Percentiles rank a stretch among this genome's conserved stretches.
These are phyloP conservation scores for Fragilaria radians DNA, from an alignment of 108 stramenopile genomes.

Conservation along the genomic window DNA sequence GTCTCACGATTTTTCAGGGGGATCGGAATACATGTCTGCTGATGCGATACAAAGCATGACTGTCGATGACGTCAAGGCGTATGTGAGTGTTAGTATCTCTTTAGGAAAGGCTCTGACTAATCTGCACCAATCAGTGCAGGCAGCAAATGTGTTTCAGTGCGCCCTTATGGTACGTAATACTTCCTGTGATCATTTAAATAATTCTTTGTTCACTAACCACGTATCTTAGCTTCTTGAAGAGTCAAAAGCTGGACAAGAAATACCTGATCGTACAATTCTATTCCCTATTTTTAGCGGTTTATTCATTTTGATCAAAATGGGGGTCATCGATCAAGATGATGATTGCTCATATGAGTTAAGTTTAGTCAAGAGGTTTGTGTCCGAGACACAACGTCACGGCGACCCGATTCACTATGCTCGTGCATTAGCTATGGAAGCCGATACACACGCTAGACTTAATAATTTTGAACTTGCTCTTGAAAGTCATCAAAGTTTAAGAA, in stretches of 20 bases:
- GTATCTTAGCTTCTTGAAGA: not conserved
- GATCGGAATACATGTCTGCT: not conserved
- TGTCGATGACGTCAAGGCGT: not conserved
- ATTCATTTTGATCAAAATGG: conserved; percentile 31
- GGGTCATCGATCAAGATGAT: conserved; percentile 6
- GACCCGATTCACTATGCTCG: conserved; percentile 57
- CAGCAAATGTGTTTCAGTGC: conserved; percentile 11
- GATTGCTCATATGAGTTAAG: conserved; percentile 25
- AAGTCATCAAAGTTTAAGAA: conserved; percentile 24
- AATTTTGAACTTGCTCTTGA: conserved; percentile 46
- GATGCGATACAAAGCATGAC: not conserved
- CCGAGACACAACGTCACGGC: conserved; percentile 37
- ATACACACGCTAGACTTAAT: conserved; percentile 31
- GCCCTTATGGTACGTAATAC: not conserved
- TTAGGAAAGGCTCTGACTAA: not conserved
- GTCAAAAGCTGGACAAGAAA: not conserved
- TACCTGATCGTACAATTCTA: conserved; percentile 37
- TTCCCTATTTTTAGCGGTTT: conserved; percentile 60
- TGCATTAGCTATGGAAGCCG: conserved; percentile 49
- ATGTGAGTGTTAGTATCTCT: not conserved
- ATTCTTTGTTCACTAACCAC: too few species aligned
- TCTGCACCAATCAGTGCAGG: not conserved
- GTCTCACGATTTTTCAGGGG: not conserved
- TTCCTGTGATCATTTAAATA: too few species aligned
- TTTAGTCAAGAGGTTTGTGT: conserved; percentile 41